Base-by-base conservation (phyloP, 2,329 filamentous ascomycete genomes). In the Epicoccum nigrum region DNA sequence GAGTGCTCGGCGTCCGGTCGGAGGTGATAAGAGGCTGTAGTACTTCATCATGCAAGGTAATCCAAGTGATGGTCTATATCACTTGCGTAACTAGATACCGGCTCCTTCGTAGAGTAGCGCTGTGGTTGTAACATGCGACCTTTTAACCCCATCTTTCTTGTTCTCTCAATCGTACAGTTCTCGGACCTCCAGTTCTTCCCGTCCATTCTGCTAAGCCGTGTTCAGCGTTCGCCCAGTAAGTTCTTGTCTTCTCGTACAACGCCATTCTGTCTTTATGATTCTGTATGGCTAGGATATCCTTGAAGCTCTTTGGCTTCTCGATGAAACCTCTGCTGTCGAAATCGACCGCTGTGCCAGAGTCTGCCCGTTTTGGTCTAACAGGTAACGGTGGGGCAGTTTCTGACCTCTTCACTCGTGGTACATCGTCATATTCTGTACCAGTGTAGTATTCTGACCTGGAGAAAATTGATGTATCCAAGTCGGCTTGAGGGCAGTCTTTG, bases 161-260 rank as follows among this genome's bases (percentile, higher is more conserved):
- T 17, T 23, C 43, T 12, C 43, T 39, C 21, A 52, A n/a, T 6
- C 47, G 49, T 4, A 41, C 17, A 9, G 45, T 37, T 12, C 51
- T 54, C 12, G 49, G 49, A 5, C 49, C 49, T 23, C 53, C 56
- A 13, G 49, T 51, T 32, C 47, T 53, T 3, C 46, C 60, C 6
- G 65, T 64, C 68, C 69, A 72, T 30, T 67, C 65, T 4, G 38
- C 53, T 30, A 71, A 34, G 7, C 68, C 70, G 51, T 72, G 69
- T 38, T 71, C 66, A n/a, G 64, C 65, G 40, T 50, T 59, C 9
- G 70, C 69, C 70, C 70, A 72, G 46, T 71, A 72, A 2, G 70
- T 60, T 27, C 68, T 63, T n/a, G 66, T 64, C 50, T 57, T 63
- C 54, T 66, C 63, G 37, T 72, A 72, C 45, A 68, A 30, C 27